phyloP scores from a whole-genome alignment of 441 rosid genomes.

The Gossypium aridum region DNA sequence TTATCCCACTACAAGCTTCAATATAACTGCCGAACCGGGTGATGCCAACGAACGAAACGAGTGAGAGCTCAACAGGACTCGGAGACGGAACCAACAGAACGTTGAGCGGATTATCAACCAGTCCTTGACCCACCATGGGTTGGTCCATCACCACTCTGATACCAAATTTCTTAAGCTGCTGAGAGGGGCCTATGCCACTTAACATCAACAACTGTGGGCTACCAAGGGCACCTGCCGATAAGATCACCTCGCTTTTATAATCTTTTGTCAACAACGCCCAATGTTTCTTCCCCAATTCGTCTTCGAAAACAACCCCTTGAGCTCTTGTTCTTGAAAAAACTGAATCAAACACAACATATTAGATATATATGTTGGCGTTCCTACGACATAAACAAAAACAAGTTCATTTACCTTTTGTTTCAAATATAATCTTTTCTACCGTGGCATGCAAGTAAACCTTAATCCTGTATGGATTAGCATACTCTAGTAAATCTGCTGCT shows the following conservation, averaged over 20 bases:
- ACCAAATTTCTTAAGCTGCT: slow-evolving; percentile 43
- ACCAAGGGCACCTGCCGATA: slow-evolving; percentile 75
- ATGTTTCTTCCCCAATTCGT: slow-evolving; percentile 41
- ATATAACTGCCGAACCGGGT: slow-evolving; percentile 36
- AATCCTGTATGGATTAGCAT: slow-evolving; percentile 30
- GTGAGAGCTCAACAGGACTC: slow-evolving; percentile 43
- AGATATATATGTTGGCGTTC: not conserved
- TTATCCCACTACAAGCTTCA: slow-evolving; percentile 43
- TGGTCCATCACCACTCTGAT: slow-evolving; percentile 37
- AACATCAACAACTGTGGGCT: slow-evolving; percentile 84
- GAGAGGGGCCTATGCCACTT: slow-evolving; percentile 73
- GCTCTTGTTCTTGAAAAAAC: slow-evolving; percentile 37
- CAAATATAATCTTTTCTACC: slow-evolving; percentile 41
- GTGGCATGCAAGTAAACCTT: slow-evolving; percentile 45
- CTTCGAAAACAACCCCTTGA: slow-evolving; percentile 55
- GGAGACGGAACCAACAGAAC: slow-evolving; percentile 40
- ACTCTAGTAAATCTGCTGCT: slow-evolving; percentile 45
- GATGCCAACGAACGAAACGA: slow-evolving; percentile 53
- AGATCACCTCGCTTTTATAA: slow-evolving; percentile 44
- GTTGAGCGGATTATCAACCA: slow-evolving; percentile 59
- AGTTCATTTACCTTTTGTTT: slow-evolving; percentile 26
- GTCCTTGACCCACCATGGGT: slow-evolving; percentile 47
- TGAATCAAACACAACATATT: not conserved
- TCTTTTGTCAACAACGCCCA: slow-evolving; percentile 49
- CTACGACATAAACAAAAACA: not conserved